These are phyloP conservation scores for Nigrospora osmanthi DNA, from an alignment of 2,329 filamentous ascomycete genomes.

Conservation along the genomic window DNA sequence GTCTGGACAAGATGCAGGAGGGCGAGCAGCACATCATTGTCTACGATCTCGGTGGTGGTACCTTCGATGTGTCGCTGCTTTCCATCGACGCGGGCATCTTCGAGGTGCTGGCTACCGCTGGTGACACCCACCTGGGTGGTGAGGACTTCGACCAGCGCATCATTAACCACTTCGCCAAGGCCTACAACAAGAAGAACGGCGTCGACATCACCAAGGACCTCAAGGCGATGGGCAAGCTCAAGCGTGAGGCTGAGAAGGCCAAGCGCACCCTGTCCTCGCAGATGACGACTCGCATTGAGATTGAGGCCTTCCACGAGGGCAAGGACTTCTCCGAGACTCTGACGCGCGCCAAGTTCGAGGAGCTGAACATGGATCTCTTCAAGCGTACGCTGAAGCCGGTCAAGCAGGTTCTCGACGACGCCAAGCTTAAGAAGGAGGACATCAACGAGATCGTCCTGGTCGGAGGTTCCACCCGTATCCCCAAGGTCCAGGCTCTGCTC, in stretches of 20 bases:
- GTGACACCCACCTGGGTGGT: slow-evolving; percentile 96
- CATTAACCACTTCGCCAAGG: slow-evolving; percentile 93
- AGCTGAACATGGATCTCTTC: slow-evolving; percentile 98
- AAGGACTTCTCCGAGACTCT: slow-evolving; percentile 98
- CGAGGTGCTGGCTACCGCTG: slow-evolving; percentile 87
- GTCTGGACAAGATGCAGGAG: slow-evolving; percentile 71
- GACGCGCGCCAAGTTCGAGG: slow-evolving; percentile 98
- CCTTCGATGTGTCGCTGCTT: slow-evolving; percentile 88
- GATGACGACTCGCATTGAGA: slow-evolving; percentile 90
- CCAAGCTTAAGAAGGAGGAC: slow-evolving; percentile 92
- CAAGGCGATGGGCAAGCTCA: slow-evolving; percentile 99
- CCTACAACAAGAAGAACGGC: slow-evolving; percentile 96
- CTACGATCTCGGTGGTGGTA: slow-evolving; percentile 91
- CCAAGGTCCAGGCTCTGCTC: slow-evolving; percentile 90
- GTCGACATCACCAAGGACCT: slow-evolving; percentile 90
- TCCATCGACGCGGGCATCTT: slow-evolving; percentile 90
- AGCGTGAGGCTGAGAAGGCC: slow-evolving; percentile 98
- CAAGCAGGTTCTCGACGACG: slow-evolving; percentile 96
- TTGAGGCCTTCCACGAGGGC: slow-evolving; percentile 94
- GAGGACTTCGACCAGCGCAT: slow-evolving; percentile 98
- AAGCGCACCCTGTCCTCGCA: slow-evolving; percentile 96
- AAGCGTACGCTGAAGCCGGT: slow-evolving; percentile 99
- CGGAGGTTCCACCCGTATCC: slow-evolving; percentile 97
- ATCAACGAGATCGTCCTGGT: slow-evolving; percentile 96
- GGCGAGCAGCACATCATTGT: slow-evolving; percentile 85